Evolutionary conservation across 176 grass and related monocot species (phyloP), one percentile per base, ranked within the genome.

Genomic region (Elaeis guineensis): DNA sequence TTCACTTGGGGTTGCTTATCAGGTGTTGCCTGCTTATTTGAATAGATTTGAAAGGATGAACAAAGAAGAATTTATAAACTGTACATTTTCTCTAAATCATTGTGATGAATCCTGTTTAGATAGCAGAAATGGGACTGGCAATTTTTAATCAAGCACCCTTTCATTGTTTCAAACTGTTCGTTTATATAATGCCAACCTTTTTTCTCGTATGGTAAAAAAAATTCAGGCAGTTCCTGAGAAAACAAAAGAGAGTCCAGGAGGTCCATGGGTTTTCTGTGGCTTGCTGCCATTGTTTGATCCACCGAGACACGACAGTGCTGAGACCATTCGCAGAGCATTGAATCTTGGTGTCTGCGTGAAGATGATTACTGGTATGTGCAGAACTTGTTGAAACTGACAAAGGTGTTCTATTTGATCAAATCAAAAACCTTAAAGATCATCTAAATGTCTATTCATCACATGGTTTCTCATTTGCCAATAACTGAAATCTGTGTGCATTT

Each of bases 301-400:
- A 17, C 85, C 90, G 19, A 78, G 90, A 69, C 85, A 95, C 51
- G 90, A 95, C 76, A 89, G 90, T 61, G 85, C 85, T 9, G 90
- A 89, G 54, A 95, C 90, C 26, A 89, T 95, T 28, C 69, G 85
- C 19, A 74, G 61, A 68, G 90, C 90, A 20, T 70, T 95, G 28
- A 79, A 86, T 25, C 90, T 95, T 17, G 90, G 90, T 62, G 90
- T 95, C 14, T 86, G 79, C 25, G 82, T 95, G 54, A 95, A 95
- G 70, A 95, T 95, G 79, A 81, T 95, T 58, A 95, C 90, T 25
- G 90, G 90, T 82, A 80, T 16, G 50, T 70, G 3, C 21, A 21
- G 57, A 18, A 54, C 6, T 73, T 54, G 20, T 22, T 54, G 50
- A n/a, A 24, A 15, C 21, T 23, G 11, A 24, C 48, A 51, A 17